Base-by-base conservation (phyloP, 495 filamentous ascomycete species). In the Pseudevernia furfuracea region DNA sequence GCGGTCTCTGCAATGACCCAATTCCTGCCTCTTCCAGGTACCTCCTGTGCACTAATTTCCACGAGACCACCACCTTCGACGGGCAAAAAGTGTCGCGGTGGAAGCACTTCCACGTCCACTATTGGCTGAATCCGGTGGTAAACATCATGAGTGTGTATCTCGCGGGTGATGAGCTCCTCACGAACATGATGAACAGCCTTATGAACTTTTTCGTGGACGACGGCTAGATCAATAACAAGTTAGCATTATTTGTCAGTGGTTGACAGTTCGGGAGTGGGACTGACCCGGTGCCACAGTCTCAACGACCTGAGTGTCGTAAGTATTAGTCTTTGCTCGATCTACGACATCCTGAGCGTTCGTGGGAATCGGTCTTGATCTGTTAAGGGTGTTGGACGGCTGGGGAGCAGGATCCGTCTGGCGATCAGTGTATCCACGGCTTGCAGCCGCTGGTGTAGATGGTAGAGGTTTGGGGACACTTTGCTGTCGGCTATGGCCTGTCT, bases 91-190 rank as follows among this genome's bases (percentile, higher is more conserved):
- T 74, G 72, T 15, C 71, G 66, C 2, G 72, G 65, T 37, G 72
- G 72, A 11, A 71, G 74, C 14, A 81, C 71, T 65, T 84, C 76
- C 17, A 79, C 72, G 19, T 83, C 81, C 36, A 74, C 74, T 48
- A 86, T 70, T 6, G 84, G 84, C 12, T 79, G 79, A 34, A 83
- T 77, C 19, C 75, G 76, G 62, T 82, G 81, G 61, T 77, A 78
- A 25, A 81, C 70, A 38, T 86, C 79, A 68, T 85, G 73, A 25
- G 74, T 76, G 68, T 87, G 83, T 64, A 84, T 80, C 38, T 85
- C 82, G 34, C 81, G 79, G 6, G 79, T 75, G 37, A 84, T 81
- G 11, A 66, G 58, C 67, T 85, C 79, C 69, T 84, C 68, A 19
- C 71, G 67, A 48, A 84, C 73, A 44, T 84, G 72, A 68, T 81